Conservation (phyloP, 164 flowering plant genomes). For the Vitis rupestris region DNA sequence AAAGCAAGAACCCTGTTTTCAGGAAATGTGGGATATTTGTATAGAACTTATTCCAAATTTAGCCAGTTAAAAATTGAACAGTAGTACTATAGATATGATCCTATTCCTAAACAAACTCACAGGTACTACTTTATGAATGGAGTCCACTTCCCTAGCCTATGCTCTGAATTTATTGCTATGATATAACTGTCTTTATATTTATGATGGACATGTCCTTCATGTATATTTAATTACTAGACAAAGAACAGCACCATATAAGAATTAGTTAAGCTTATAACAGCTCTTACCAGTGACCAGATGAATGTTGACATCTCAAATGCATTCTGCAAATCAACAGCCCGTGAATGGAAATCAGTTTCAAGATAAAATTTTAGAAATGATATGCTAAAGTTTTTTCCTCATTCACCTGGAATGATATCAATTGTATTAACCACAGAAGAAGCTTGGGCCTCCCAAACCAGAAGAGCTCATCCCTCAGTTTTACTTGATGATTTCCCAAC, state of each 20-base stretch:
- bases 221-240: background rate
- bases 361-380: constrained; percentile 1
- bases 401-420: constrained; percentile 76
- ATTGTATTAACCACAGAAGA: constrained; percentile 63
- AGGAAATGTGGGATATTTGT: background rate
- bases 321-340: constrained; percentile 54
- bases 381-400: background rate
- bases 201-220: background rate
- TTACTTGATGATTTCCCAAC: constrained; percentile 36
- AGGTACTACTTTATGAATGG: background rate
- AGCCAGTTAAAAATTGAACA: background rate
- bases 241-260: background rate
- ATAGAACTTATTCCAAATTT: background rate
- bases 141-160: background rate
- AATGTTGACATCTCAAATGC: constrained; percentile 92
- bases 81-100: no score
- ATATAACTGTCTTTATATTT: background rate
- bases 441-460: constrained; percentile 85
- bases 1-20: background rate
- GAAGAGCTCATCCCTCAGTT: constrained; percentile 83
- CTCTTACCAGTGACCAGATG: constrained; percentile 85
- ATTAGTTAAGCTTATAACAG: background rate
- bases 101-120: background rate
- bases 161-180: background rate
- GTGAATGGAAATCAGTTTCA: background rate